Conservation (phyloP, 179 eudicot genomes). For the Drosera spatulata region DNA sequence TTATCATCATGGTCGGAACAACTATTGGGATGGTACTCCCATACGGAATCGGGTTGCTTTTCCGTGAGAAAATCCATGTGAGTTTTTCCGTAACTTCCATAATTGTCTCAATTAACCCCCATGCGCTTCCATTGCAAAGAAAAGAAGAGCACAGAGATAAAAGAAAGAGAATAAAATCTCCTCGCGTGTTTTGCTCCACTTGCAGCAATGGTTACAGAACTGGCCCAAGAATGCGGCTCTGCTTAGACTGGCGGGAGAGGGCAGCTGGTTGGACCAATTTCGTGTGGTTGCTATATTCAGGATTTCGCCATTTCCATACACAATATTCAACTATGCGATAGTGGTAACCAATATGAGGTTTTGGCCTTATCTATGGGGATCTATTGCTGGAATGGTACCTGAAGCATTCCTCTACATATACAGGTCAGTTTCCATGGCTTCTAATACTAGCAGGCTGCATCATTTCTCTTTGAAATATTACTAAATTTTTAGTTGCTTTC, state of each 20-base stretch:
- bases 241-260: constrained; percentile 83
- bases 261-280: constrained; percentile 85
- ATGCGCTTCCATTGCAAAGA: not conserved
- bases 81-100: constrained; percentile 9
- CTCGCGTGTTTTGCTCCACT: not conserved
- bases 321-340: constrained; percentile 87
- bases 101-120: not conserved
- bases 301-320: constrained; percentile 93
- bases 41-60: constrained; percentile 57
- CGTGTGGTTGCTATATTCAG: constrained; percentile 88
- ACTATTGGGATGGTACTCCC: constrained; percentile 92
- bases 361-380: constrained; percentile 95
- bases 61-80: constrained; percentile 85
- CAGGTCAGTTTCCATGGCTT: constrained; percentile 34
- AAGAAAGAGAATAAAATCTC: not conserved
- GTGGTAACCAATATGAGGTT: constrained; percentile 85
- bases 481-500: no score
- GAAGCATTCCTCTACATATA: constrained; percentile 94
- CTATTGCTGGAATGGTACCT: constrained; percentile 92
- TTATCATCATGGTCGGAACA: constrained; percentile 93
- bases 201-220: constrained; percentile 87
- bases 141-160: not conserved
- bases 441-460: not conserved
- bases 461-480: not conserved
- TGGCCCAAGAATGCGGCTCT: constrained; percentile 95